phyloP scores from a whole-genome alignment of 2,329 filamentous ascomycete species.

The Cytospora piceicola region DNA sequence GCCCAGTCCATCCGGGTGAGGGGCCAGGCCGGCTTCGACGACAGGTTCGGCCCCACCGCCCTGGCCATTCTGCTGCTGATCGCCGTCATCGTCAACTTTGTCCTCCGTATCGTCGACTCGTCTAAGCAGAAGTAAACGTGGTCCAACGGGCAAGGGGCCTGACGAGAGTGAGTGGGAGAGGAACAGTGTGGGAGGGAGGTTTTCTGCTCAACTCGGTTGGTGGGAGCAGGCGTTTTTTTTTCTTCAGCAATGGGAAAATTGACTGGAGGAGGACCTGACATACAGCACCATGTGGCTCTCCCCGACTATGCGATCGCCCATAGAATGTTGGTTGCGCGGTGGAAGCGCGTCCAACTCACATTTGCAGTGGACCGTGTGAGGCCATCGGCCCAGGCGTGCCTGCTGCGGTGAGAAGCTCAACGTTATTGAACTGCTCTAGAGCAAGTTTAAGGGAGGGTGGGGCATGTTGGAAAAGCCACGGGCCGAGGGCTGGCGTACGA shows the following conservation, averaged over 20 bases:
- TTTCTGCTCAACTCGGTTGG: too few species aligned
- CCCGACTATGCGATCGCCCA: neutral
- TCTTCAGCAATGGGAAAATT: neutral
- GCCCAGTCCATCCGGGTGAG: constrained; percentile 89
- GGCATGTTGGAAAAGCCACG: neutral
- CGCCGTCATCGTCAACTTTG: constrained; percentile 95
- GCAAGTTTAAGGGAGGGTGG: neutral
- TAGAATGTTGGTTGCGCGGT: neutral
- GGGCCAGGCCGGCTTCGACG: constrained; percentile 95
- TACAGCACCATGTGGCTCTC: neutral
- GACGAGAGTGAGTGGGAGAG: too few species aligned
- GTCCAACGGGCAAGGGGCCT: too few species aligned
- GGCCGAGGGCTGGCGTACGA: neutral
- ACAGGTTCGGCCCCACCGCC: constrained; percentile 90
- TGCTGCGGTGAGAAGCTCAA: neutral
- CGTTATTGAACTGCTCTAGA: neutral
- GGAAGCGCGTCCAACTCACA: neutral
- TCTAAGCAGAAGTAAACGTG: constrained; percentile 37
- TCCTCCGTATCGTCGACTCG: constrained; percentile 69
- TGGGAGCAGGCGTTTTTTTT: neutral
- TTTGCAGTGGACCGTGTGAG: neutral
- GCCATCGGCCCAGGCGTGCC: neutral
- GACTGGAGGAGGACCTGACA: constrained; percentile 1
- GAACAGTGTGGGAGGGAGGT: too few species aligned
- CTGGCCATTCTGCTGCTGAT: constrained; percentile 83